Evolutionary conservation across 208 protist species (phyloP).

Genomic region (Naegleria gruberi): DNA sequence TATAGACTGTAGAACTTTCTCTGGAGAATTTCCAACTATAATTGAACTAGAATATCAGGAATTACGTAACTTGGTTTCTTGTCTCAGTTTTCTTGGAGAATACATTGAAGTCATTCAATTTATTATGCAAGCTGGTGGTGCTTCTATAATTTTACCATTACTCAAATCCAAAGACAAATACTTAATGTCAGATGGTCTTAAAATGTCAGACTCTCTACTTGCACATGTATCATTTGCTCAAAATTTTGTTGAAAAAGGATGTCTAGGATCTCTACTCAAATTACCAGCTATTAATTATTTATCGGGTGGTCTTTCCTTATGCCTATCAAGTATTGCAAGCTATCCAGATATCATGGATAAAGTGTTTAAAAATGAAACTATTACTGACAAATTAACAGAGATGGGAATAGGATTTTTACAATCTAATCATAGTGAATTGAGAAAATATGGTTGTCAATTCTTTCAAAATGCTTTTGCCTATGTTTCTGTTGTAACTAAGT

Average conservation of each 20-base stretch:
- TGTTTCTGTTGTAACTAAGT: not conserved
- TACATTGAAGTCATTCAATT: not conserved
- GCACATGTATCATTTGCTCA: slow-evolving; percentile 37
- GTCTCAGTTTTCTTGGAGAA: not conserved
- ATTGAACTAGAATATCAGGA: not conserved
- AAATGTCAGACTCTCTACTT: slow-evolving; percentile 26
- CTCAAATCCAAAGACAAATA: not conserved
- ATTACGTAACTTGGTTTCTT: not conserved
- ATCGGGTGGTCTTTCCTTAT: slow-evolving; percentile 32
- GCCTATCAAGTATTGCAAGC: slow-evolving; percentile 30
- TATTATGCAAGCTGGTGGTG: not conserved
- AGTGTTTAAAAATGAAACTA: not conserved
- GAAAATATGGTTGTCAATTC: not conserved
- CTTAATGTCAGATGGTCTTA: slow-evolving; percentile 22
- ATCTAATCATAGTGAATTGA: not conserved
- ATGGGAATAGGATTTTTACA: not conserved
- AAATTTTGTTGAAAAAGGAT: slow-evolving; percentile 39
- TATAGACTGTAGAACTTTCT: not conserved
- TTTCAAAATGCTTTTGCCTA: not conserved
- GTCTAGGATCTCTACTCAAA: slow-evolving; percentile 32
- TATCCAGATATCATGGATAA: slow-evolving; percentile 32
- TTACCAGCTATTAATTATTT: slow-evolving; percentile 33
- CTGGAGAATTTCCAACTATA: not conserved
- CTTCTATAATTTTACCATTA: not conserved
- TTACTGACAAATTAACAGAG: not conserved